Base-by-base conservation (phyloP, 139 green algal species). In the Chlorella ohadii region DNA sequence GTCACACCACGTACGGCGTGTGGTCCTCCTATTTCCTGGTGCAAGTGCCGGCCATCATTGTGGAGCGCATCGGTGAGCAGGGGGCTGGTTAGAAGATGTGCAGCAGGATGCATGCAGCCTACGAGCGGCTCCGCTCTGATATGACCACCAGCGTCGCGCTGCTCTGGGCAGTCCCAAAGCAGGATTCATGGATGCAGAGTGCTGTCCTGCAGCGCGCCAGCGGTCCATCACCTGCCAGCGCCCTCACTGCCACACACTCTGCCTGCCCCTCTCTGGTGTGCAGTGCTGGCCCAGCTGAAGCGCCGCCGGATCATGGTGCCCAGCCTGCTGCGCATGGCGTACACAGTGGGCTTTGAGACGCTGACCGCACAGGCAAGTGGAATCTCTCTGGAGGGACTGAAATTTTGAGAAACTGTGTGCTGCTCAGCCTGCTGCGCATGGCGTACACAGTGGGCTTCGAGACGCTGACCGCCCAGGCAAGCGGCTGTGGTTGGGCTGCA, bases 21-120 rank as follows among this genome's bases (percentile, higher is more conserved):
- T 88, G 84, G 84, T 31, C 76, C 12, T n/a, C 61, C 15, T 88
- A 81, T 66, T 88, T 88, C 84, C 27, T 79, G 36, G 20, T 72
- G 23, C 84, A 88, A 44, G 63, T 65, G 12, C 66, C 77, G 1
- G 3, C 72, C 1, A 75, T 82, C 5, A 56, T 82, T 6, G 13
- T 47, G 7, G 78, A 85, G 72, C 71, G 75, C 28, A 36, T 77
- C 44, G 51, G 51, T 59, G 25, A n/a, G 71, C 44, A 65, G 22
- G 57, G 57, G 57, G 9, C 4, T 5, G 57, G 9, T 4, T 13
- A 5, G 9, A 19, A 4, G 57, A 13, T 4, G 22, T 28, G 57
- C 57, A 28, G n/a, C n/a, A n/a, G n/a, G n/a, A n/a, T n/a, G n/a
- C n/a, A n/a, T n/a, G n/a, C n/a, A n/a, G n/a, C n/a, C n/a, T n/a